These are phyloP conservation scores for Colletotrichum orbiculare DNA, from an alignment of 2,329 filamentous ascomycete genomes.

Conservation along the genomic window DNA sequence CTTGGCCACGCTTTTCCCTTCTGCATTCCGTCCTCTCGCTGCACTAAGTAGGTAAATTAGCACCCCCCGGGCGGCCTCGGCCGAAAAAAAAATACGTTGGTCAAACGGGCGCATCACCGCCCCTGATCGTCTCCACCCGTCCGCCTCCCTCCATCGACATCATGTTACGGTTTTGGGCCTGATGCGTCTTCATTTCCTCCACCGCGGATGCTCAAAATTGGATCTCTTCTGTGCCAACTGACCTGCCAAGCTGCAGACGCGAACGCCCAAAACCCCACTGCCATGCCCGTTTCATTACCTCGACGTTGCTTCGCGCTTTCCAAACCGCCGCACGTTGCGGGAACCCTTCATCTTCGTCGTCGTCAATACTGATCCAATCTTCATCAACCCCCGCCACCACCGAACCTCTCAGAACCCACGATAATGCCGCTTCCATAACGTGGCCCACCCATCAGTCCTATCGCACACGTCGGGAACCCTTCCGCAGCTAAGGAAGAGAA, in stretches of 20 bases:
- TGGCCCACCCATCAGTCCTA: neutral
- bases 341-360: neutral
- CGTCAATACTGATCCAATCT: neutral
- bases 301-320: no score
- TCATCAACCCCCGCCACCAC: slow-evolving; percentile 2
- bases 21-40: no score
- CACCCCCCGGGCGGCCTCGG: slow-evolving; percentile 8
- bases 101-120: slow-evolving; percentile 5
- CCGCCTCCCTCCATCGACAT: neutral
- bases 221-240: no score
- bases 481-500: slow-evolving; percentile 15
- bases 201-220: neutral
- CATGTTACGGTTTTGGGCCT: neutral
- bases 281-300: neutral
- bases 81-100: slow-evolving; percentile 1
- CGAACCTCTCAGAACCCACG: slow-evolving; percentile 5
- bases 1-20: no score
- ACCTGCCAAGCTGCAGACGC: neutral
- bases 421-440: slow-evolving; percentile 23
- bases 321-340: neutral
- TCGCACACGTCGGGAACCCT: slow-evolving; percentile 7
- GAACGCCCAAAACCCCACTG: neutral
- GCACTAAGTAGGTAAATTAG: no score
- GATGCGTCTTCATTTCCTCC: neutral
- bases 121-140: slow-evolving; percentile 12